These are phyloP conservation scores for Trichoderma breve DNA, from an alignment of 2,329 filamentous ascomycete species.

Conservation along the genomic window DNA sequence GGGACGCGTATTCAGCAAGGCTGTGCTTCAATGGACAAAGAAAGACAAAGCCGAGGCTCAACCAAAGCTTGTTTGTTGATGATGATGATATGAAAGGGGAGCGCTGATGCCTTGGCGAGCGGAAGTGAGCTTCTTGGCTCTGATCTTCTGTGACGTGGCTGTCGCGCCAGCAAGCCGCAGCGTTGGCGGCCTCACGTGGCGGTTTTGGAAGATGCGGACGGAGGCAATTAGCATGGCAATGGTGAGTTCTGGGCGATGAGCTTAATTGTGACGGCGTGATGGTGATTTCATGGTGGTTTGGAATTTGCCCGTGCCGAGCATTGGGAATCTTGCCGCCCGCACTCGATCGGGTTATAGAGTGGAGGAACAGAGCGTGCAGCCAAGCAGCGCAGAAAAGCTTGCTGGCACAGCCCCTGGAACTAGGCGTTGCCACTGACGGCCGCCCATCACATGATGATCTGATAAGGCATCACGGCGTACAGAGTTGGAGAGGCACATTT, in stretches of 20 bases:
- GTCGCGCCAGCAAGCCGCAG: not conserved
- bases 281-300: not conserved
- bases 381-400: constrained; percentile 4
- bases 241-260: not conserved
- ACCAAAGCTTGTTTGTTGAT: not conserved
- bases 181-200: constrained; percentile 17
- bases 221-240: not conserved
- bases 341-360: not conserved
- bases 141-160: constrained; percentile 1
- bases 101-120: constrained; percentile 1
- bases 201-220: not conserved
- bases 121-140: not conserved
- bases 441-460: constrained; percentile 17
- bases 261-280: not conserved
- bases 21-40: not conserved
- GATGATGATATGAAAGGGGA: not conserved
- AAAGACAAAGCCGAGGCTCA: not conserved
- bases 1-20: constrained; percentile 7
- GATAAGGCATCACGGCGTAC: not conserved
- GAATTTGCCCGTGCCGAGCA: not conserved
- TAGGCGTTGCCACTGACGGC: constrained; percentile 14
- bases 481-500: not conserved
- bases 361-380: not conserved
- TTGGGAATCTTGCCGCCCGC: not conserved
- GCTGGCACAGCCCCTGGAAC: constrained; percentile 15